Evolutionary conservation across 371 early-diverging fungal species (phyloP), one percentile per base, ranked within the genome.

Genomic region (Cokeromyces recurvatus): DNA sequence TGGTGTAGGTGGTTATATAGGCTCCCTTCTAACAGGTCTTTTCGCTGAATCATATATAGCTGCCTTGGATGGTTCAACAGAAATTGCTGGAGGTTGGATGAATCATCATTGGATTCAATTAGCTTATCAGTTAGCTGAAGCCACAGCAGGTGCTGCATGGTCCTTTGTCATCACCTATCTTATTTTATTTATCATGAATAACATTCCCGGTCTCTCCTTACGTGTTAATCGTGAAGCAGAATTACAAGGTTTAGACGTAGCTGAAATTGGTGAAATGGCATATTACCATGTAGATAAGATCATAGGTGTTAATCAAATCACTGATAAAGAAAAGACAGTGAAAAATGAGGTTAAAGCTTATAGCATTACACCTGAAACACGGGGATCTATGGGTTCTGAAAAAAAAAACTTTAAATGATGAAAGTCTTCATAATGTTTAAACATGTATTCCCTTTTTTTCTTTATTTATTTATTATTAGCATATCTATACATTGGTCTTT

Each of bases 1-100:
- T 52, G 94, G 92, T 45, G 77, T 93, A 17, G 94, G 94, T 43
- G 97, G 95, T 27, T 58, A 91, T 38, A 73, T 54, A 38, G 97
- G 97, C 8, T 86, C 83, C 54, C 42, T 94, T 19, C 62, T 93
- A 32, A 94, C 95, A 0, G 97, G 94, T 51, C 53, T 96, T 17
- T 95, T 96, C 76, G 91, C 95, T 32, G 85, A 89, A 56, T 50
- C 51, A 14, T 68, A 74, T 46, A 73, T 94, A 38, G 85, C 87
- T n/a, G 67, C 55, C 11, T 69, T 92, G 38, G 91, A 90, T 53
- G 93, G 90, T 1, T 25, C 52, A 2, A 65, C 75, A 2, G 70
- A 54, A 4, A 87, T 89, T 45, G 42, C 53, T 2, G 93, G 93
- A 32, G 94, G 96, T n/a, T 84, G 90, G 79, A 66, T 91, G 58